phyloP scores from a whole-genome alignment of 1,139 yeast genomes.

The Candida pseudoviswanathii region DNA sequence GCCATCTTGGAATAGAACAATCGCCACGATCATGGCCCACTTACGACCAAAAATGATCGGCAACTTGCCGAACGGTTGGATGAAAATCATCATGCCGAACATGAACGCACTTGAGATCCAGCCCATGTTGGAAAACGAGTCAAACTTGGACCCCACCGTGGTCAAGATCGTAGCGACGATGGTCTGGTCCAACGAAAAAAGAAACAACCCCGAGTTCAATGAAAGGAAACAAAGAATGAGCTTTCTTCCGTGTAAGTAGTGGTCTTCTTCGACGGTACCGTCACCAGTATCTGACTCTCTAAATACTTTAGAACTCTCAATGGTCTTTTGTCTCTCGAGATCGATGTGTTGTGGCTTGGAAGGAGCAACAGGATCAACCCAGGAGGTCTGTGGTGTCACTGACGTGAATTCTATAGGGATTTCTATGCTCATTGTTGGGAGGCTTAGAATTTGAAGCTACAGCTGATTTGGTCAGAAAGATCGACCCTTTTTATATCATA shows the following conservation, averaged over 20 bases:
- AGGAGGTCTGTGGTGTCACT: too few species aligned
- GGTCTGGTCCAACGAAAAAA: constrained; percentile 45
- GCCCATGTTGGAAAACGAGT: constrained; percentile 53
- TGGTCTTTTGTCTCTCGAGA: constrained; percentile 10
- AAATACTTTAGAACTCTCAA: constrained; percentile 15
- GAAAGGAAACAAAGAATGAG: constrained; percentile 30
- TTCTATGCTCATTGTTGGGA: too few species aligned
- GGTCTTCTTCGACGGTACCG: constrained; percentile 43
- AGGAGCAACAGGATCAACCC: too few species aligned
- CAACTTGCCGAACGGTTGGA: constrained; percentile 41
- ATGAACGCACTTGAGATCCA: constrained; percentile 66
- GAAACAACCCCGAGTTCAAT: constrained; percentile 32
- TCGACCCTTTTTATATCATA: too few species aligned
- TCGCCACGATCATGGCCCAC: constrained; percentile 35
- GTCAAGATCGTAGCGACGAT: constrained; percentile 40
- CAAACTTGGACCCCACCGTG: constrained; percentile 39
- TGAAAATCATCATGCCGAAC: constrained; percentile 40
- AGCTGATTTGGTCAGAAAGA: too few species aligned
- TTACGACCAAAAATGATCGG: constrained; percentile 52
- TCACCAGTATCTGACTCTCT: constrained; percentile 46
- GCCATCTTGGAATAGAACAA: constrained; percentile 39
- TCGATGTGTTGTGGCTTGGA: background rate
- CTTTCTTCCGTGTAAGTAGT: constrained; percentile 33
- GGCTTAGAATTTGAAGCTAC: too few species aligned
- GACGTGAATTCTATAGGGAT: too few species aligned